Conservation (phyloP, 345 rosid species). For the Barbarea vulgaris region DNA sequence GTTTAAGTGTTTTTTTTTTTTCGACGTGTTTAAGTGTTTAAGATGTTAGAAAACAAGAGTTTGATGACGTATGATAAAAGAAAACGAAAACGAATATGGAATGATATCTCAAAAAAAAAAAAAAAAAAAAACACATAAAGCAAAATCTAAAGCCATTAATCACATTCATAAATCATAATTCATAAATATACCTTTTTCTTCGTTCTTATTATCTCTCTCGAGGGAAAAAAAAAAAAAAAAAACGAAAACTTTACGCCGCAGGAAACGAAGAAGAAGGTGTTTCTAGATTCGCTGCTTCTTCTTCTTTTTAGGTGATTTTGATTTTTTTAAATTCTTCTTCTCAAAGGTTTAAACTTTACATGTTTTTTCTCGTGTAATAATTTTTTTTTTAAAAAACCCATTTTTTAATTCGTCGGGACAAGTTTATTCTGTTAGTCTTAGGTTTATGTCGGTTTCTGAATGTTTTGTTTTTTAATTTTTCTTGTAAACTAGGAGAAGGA, state of each 20-base stretch:
- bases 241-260: constrained; percentile 26
- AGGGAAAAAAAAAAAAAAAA: neutral
- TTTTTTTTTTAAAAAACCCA: neutral
- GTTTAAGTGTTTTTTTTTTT: no score
- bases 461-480: neutral
- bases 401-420: neutral
- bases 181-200: neutral
- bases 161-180: no score
- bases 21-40: no score
- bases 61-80: neutral
- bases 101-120: no score
- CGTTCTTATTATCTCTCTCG: neutral
- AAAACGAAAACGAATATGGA: neutral
- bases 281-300: constrained; percentile 17
- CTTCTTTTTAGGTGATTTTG: neutral
- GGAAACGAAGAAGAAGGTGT: constrained; percentile 9
- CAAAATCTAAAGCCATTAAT: neutral
- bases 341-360: neutral
- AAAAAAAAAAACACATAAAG: neutral
- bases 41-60: neutral
- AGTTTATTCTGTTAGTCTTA: neutral
- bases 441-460: neutral
- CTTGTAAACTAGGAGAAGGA: neutral
- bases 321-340: neutral
- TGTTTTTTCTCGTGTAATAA: neutral